Evolutionary conservation across 108 stramenopile genomes (phyloP).

Genomic region (Epithemia pelagica): DNA sequence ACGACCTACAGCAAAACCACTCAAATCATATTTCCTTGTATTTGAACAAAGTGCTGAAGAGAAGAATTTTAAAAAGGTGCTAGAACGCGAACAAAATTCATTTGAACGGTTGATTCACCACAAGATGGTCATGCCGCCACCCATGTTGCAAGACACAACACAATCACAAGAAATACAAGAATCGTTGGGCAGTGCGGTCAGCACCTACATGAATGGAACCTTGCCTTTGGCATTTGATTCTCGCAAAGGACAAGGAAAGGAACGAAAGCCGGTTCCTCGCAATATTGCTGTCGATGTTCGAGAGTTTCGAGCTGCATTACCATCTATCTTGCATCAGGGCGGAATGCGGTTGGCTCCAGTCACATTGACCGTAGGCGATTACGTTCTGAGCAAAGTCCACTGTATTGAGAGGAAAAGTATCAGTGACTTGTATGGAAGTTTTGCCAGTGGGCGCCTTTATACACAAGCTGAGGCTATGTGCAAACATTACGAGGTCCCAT

Average conservation of each 20-base stretch:
- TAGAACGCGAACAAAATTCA: slow-evolving; percentile 86
- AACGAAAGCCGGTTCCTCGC: slow-evolving; percentile 24
- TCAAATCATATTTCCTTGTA: slow-evolving; percentile 84
- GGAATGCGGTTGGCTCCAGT: slow-evolving; percentile 87
- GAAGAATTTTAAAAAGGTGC: slow-evolving; percentile 79
- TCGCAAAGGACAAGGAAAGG: slow-evolving; percentile 60
- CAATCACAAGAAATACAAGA: slow-evolving; percentile 86
- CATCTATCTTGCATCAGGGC: slow-evolving; percentile 92
- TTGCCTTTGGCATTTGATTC: slow-evolving; percentile 77
- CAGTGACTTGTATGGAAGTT: slow-evolving; percentile 90
- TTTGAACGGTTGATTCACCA: slow-evolving; percentile 91
- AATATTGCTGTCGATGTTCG: slow-evolving; percentile 94
- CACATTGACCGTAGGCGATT: slow-evolving; percentile 94
- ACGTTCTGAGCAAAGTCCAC: slow-evolving; percentile 92
- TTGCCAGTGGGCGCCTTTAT: slow-evolving; percentile 89
- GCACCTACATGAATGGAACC: slow-evolving; percentile 62
- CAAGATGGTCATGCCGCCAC: slow-evolving; percentile 86
- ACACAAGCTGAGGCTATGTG: slow-evolving; percentile 91
- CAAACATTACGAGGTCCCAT: slow-evolving; percentile 85
- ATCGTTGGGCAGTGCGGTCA: slow-evolving; percentile 46
- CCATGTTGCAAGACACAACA: slow-evolving; percentile 40
- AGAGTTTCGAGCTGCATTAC: slow-evolving; percentile 94
- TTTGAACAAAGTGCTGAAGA: slow-evolving; percentile 94
- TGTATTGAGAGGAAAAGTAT: slow-evolving; percentile 95
- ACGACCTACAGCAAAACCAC: slow-evolving; percentile 13